Conservation (phyloP, 805 yeast genomes). For the Tetrapisispora arboricola region DNA sequence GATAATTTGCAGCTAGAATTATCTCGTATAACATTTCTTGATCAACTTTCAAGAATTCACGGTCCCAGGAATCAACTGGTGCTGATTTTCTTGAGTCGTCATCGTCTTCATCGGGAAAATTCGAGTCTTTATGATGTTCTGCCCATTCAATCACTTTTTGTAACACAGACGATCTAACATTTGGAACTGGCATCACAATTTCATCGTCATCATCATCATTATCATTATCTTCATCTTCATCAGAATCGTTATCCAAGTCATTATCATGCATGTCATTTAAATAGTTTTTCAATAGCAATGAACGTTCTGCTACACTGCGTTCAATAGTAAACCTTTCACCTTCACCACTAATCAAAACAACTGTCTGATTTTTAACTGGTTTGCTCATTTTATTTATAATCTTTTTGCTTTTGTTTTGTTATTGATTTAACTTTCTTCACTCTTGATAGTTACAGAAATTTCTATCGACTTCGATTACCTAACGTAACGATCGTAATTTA, state of each 20-base stretch:
- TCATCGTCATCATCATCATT: slow-evolving; percentile 51
- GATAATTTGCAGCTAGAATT: slow-evolving; percentile 69
- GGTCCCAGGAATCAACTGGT: slow-evolving; percentile 94
- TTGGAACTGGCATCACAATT: slow-evolving; percentile 79
- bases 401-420: not conserved
- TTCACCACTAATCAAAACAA: slow-evolving; percentile 64
- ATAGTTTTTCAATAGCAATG: slow-evolving; percentile 78
- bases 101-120: slow-evolving; percentile 70
- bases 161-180: slow-evolving; percentile 77
- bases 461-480: too few species aligned
- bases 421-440: too few species aligned
- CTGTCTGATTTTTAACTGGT: slow-evolving; percentile 17
- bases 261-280: slow-evolving; percentile 55
- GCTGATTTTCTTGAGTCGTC: slow-evolving; percentile 80
- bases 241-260: slow-evolving; percentile 47
- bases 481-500: too few species aligned
- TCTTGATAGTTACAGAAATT: too few species aligned
- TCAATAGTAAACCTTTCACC: slow-evolving; percentile 73
- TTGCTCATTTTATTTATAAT: not conserved
- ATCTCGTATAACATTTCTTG: slow-evolving; percentile 81
- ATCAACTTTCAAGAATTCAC: slow-evolving; percentile 85
- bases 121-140: slow-evolving; percentile 79
- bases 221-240: slow-evolving; percentile 36
- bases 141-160: slow-evolving; percentile 94
- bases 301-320: slow-evolving; percentile 74